A percentile compares a stretch with the other conserved stretches of the same genome.
phyloP scores from a whole-genome alignment of 352 stramenopile species.

The Elongisporangium anandrum region DNA sequence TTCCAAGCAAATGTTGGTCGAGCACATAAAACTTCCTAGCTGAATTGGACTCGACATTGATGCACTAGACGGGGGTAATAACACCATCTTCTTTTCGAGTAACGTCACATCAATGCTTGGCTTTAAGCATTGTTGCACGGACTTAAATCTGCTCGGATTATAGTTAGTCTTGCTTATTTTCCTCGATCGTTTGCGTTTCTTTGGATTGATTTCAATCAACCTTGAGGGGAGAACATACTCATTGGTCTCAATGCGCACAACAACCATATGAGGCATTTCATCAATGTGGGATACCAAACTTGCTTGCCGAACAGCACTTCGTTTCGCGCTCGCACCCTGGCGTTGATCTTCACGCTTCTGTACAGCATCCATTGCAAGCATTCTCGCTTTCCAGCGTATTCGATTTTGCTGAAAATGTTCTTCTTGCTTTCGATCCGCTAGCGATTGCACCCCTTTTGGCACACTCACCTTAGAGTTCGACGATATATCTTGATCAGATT shows the following conservation, averaged over 20 bases:
- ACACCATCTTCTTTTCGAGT: constrained; percentile 31
- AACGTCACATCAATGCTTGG: constrained; percentile 15
- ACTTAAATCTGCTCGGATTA: constrained; percentile 4
- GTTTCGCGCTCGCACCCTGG: background rate
- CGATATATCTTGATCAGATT: background rate
- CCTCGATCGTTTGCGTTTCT: constrained; percentile 14
- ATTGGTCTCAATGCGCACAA: constrained; percentile 27
- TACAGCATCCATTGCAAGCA: constrained; percentile 51
- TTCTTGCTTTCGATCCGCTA: background rate
- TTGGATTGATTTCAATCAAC: constrained; percentile 19
- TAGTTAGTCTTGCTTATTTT: constrained; percentile 19
- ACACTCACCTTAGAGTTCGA: background rate
- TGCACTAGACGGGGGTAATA: constrained; percentile 23
- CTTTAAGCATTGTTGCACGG: background rate
- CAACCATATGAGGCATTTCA: constrained; percentile 9
- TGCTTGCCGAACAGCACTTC: background rate
- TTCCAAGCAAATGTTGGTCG: constrained; percentile 43
- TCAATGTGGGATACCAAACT: background rate
- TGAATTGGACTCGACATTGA: constrained; percentile 15
- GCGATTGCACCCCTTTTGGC: background rate
- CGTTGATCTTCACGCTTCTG: background rate
- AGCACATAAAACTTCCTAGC: constrained; percentile 36
- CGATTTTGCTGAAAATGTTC: constrained; percentile 8
- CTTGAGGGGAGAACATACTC: constrained; percentile 29
- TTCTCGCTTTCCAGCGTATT: constrained; percentile 38